Conservation (phyloP, 768 basidiomycete genomes). For the Rhizopogon roseolus region DNA sequence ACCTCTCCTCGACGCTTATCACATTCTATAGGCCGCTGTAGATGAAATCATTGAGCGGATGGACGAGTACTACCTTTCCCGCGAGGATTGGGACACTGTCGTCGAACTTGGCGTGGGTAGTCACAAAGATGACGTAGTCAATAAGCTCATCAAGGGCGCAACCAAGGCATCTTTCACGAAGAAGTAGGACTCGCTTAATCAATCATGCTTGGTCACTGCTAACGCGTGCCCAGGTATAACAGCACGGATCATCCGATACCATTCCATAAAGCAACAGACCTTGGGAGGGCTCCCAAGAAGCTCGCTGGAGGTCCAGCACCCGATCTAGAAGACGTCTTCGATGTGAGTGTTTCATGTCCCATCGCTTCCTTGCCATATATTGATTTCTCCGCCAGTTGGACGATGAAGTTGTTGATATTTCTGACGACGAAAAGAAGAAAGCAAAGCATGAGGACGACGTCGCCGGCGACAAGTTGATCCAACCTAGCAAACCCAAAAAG, state of each 20-base stretch:
- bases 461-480: constrained; percentile 55
- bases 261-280: constrained; percentile 84
- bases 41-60: constrained; percentile 80
- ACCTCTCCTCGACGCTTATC: not conserved
- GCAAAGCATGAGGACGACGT: constrained; percentile 38
- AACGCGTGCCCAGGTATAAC: constrained; percentile 67
- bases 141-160: constrained; percentile 79
- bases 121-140: constrained; percentile 63
- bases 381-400: constrained; percentile 31
- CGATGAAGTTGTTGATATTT: constrained; percentile 38
- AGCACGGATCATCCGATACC: constrained; percentile 86
- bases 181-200: constrained; percentile 47
- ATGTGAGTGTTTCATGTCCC: constrained; percentile 40
- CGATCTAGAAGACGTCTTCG: constrained; percentile 90
- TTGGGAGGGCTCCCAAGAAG: constrained; percentile 79
- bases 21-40: constrained; percentile 56
- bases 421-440: constrained; percentile 43
- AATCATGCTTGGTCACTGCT: not conserved
- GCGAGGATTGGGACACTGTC: constrained; percentile 96
- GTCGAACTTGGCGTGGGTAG: constrained; percentile 90
- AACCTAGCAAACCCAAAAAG: constrained; percentile 40
- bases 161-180: constrained; percentile 84
- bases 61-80: constrained; percentile 92
- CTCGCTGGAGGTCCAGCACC: constrained; percentile 71
- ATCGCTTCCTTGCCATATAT: not conserved